A percentile compares a stretch with the other conserved stretches of the same genome.
Evolutionary conservation across 2,329 filamentous ascomycete genomes (phyloP).

Genomic region (Magnaporthales sp.): DNA sequence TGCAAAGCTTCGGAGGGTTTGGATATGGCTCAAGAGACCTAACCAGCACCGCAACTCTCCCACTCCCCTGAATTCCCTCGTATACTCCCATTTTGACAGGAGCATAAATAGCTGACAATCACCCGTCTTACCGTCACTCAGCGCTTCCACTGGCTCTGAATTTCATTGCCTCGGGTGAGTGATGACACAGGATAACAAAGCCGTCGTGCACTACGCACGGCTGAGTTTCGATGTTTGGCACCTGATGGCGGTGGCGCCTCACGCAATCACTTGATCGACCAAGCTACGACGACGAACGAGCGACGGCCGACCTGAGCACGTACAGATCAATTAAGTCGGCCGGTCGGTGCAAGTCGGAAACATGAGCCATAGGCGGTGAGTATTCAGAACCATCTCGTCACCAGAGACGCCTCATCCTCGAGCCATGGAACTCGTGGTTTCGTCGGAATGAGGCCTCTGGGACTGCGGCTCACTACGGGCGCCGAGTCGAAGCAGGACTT

Average conservation of each 20-base stretch:
- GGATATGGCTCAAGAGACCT: neutral
- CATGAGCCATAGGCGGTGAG: slow-evolving; percentile 2
- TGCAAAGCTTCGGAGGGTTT: neutral
- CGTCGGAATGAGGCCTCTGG: slow-evolving; percentile 4
- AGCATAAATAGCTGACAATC: neutral
- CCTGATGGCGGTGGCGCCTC: neutral
- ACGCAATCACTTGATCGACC: neutral
- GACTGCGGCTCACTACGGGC: slow-evolving; percentile 76
- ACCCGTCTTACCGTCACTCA: slow-evolving; percentile 24
- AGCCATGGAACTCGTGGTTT: neutral
- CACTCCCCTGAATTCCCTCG: neutral
- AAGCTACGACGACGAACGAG: neutral
- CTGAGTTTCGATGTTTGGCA: neutral
- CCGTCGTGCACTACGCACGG: neutral
- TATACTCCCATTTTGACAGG: neutral
- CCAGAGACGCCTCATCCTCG: neutral
- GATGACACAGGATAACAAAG: neutral
- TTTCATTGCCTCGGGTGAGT: slow-evolving; percentile 91
- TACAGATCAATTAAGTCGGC: neutral
- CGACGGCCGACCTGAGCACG: neutral
- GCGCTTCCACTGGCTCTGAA: slow-evolving; percentile 76
- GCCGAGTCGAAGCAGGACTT: slow-evolving; percentile 48
- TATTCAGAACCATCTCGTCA: slow-evolving; percentile 3
- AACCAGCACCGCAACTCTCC: neutral
- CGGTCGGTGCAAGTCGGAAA: neutral